A percentile compares a stretch with the other conserved stretches of the same genome.
Evolutionary conservation across 371 early-diverging fungal genomes (phyloP).

Genomic region (Rhizopus sp.): DNA sequence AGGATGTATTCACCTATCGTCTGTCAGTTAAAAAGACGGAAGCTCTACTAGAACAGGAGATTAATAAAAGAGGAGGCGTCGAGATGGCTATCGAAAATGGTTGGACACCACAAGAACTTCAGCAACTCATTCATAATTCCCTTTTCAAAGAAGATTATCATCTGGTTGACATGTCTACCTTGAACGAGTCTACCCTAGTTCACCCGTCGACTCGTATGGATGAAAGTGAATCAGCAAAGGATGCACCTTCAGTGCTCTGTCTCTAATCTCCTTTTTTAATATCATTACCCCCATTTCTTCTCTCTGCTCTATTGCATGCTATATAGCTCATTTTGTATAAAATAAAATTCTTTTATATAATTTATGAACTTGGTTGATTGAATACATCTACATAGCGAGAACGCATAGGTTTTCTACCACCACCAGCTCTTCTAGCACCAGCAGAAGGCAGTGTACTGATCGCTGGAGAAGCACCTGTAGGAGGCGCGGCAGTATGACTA

Average conservation of each 20-base stretch:
- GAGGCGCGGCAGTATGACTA: conserved; percentile 6
- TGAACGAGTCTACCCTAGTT: conserved; percentile 14
- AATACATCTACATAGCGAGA: conserved; percentile 55
- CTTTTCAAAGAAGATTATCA: conserved; percentile 44
- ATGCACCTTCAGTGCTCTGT: conserved; percentile 28
- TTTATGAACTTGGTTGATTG: conserved; percentile 21
- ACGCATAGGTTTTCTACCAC: conserved; percentile 46
- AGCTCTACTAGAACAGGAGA: conserved; percentile 52
- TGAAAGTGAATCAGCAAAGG: conserved; percentile 38
- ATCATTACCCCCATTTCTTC: neutral
- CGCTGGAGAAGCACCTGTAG: conserved; percentile 14
- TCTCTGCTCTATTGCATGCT: neutral
- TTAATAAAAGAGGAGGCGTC: conserved; percentile 40
- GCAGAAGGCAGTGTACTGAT: conserved; percentile 32
- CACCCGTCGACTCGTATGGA: conserved; percentile 28
- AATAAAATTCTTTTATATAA: neutral
- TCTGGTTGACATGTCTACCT: conserved; percentile 15
- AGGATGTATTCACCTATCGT: conserved; percentile 79
- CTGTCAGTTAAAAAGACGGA: conserved; percentile 63
- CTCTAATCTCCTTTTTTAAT: conserved; percentile 10
- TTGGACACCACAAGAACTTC: conserved; percentile 42
- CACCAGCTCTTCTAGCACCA: conserved; percentile 28
- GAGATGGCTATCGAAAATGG: conserved; percentile 40
- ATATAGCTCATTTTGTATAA: neutral
- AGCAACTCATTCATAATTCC: conserved; percentile 34